These are phyloP conservation scores for Ophioceras dolichostomum DNA, from an alignment of 2,329 filamentous ascomycete species.

Conservation along the genomic window DNA sequence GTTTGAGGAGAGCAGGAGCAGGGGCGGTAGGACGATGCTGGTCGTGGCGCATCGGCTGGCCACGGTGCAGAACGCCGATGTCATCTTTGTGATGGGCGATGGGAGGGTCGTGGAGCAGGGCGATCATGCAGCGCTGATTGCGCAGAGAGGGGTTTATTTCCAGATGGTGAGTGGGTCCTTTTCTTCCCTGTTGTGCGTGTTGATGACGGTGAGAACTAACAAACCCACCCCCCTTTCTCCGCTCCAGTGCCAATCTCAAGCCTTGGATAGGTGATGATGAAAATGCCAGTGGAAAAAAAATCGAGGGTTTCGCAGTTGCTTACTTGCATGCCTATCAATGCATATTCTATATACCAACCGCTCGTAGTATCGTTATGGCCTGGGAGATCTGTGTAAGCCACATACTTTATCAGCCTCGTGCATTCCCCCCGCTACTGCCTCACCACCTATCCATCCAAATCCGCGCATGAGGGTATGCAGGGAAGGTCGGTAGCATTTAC, in stretches of 20 bases:
- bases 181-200: not conserved
- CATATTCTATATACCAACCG: too few relatives aligned
- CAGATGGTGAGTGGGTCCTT: constrained; percentile 1
- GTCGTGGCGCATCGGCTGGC: constrained; percentile 28
- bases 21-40: constrained; percentile 22
- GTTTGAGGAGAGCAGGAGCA: constrained; percentile 28
- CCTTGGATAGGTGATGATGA: constrained; percentile 2
- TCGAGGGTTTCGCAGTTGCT: too few relatives aligned
- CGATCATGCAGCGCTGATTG: constrained; percentile 20
- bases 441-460: too few relatives aligned
- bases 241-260: constrained; percentile 1
- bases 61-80: constrained; percentile 28
- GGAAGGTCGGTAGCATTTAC: too few relatives aligned
- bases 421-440: too few relatives aligned
- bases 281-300: too few relatives aligned
- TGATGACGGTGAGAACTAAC: too few relatives aligned
- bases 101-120: constrained; percentile 29
- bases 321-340: too few relatives aligned
- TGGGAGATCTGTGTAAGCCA: too few relatives aligned
- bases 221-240: not conserved
- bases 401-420: too few relatives aligned
- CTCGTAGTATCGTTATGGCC: too few relatives aligned
- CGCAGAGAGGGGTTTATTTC: constrained; percentile 1
- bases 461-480: too few relatives aligned
- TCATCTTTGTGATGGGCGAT: constrained; percentile 29